Evolutionary conservation across 2,329 filamentous ascomycete species (phyloP), one percentile per base, ranked within the genome.

Genomic region (Mycogone perniciosa): DNA sequence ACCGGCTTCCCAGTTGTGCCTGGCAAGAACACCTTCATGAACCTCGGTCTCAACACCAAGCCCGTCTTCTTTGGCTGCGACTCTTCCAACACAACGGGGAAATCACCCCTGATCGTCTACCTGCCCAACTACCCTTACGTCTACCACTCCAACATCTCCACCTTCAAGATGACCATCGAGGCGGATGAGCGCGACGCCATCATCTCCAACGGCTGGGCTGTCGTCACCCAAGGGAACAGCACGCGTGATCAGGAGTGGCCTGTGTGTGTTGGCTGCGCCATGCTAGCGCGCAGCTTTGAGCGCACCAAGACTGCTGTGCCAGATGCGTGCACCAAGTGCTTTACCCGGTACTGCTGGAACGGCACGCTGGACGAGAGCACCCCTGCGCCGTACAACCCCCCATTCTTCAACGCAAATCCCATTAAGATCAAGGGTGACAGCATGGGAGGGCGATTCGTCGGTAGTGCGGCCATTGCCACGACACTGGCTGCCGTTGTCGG

Each of bases 291-390:
- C 54, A 89, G 85, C 58, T 80, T 93, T 57, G 75, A 82, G 54
- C 79, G 89, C 45, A 92, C 88, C 0, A 75, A 76, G 13, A 86
- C 85, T 0, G 56, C 71, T 0, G 76, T 91, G 1, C 92, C 92
- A 0, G 74, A 78, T 0, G 81, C 80, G 7, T 99, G 93, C 72
- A 74, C 71, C 40, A 62, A 76, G 45, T 99, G 93, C 72, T 97
- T 96, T 68, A 58, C 74, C 9, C 69, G 74, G 20, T 96, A 96
- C 72, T 99, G 93, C 78, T 99, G 93, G 93, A 81, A 96, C 65
- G 93, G 93, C n/a, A 88, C 80, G 11, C 51, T 70, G 34, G 63
- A 67, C 30, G 64, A 65, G 46, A 51, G 56, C 8, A 58, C 60
- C 1, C 62, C 67, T 1, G 76, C 57, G 54, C 59, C 54, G 6